Conservation (phyloP, 192 early-diverging fungal species). For the Coemansia sp. region DNA sequence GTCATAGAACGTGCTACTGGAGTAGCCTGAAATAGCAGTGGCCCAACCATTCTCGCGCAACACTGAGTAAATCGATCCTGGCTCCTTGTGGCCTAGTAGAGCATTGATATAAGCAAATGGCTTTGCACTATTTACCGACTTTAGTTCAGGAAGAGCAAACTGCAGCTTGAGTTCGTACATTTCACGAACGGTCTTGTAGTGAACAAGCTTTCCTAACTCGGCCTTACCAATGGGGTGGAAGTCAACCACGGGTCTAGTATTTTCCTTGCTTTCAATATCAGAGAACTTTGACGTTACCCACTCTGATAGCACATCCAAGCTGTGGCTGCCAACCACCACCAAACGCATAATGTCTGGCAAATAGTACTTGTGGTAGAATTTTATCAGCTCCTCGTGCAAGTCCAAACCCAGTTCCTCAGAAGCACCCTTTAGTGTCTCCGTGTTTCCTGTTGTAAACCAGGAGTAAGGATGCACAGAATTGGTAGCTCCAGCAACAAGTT, state of each 20-base stretch:
- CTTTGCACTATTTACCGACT: conserved; percentile 48
- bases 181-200: conserved; percentile 77
- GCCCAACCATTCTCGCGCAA: conserved; percentile 87
- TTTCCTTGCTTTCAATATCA: conserved; percentile 69
- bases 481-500: too few species aligned
- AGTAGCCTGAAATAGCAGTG: too few species aligned
- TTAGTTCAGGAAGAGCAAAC: conserved; percentile 81
- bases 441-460: conserved; percentile 83
- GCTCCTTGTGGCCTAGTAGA: conserved; percentile 79
- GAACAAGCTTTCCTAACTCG: conserved; percentile 69
- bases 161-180: conserved; percentile 64
- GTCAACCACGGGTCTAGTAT: conserved; percentile 58
- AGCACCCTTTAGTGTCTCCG: conserved; percentile 70
- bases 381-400: conserved; percentile 74
- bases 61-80: conserved; percentile 79
- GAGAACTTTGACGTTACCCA: conserved; percentile 84
- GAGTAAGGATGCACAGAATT: conserved; percentile 76
- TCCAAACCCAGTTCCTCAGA: conserved; percentile 59
- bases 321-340: conserved; percentile 80
- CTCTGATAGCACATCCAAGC: conserved; percentile 67
- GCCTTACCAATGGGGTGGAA: conserved; percentile 66
- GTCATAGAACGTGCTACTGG: too few species aligned
- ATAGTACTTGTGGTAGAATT: conserved; percentile 85
- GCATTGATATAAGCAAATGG: conserved; percentile 72
- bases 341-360: conserved; percentile 93